Evolutionary conservation across 2,329 filamentous ascomycete species (phyloP), one percentile per base, ranked within the genome.

Genomic region (Curvularia spicifera): DNA sequence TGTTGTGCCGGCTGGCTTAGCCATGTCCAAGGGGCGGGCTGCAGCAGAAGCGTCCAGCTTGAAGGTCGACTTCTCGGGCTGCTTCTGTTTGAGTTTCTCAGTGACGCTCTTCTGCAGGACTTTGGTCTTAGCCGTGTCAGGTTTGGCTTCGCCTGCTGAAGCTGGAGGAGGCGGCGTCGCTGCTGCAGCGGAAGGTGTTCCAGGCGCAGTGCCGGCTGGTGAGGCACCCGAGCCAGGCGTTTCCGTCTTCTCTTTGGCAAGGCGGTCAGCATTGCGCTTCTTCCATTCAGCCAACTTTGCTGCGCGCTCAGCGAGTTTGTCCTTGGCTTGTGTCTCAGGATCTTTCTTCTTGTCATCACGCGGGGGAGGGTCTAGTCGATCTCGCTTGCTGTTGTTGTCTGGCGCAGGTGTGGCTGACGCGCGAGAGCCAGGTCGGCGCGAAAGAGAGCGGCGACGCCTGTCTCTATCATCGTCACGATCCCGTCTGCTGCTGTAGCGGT

Each of bases 41-140:
- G 72, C 71, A 37, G 71, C 72, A 45, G 66, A 68, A 45, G 69
- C 67, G 39, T 74, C 71, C 56, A 70, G 71, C 66, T 63, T 77
- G 73, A 74, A 80, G 70, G 65, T 79, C 71, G 75, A 67, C 61
- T 73, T 71, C 46, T 71, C 67, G 47, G 60, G 62, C 51, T 65
- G 84, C 77, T 71, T 85, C 79, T 53, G 83, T 42, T 87, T 84
- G 20, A 89, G 85, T 74, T 91, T 95, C 76, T 94, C 96, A 40
- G 87, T 89, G 66, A 95, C 93, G 20, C 87, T 89, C 76, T 96
- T 96, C 5, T 91, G 90, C 68, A 96, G 90, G 69, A 95, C 94
- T 75, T 95, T 96, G 68, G 90, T 89, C 61, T 87, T 83, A 71
- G 82, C 77, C 9, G 86, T 81, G 9, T 87, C 83, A 31, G 85